Evolutionary conservation across 768 basidiomycete genomes (phyloP).

Genomic region (Amanita thiersii): DNA sequence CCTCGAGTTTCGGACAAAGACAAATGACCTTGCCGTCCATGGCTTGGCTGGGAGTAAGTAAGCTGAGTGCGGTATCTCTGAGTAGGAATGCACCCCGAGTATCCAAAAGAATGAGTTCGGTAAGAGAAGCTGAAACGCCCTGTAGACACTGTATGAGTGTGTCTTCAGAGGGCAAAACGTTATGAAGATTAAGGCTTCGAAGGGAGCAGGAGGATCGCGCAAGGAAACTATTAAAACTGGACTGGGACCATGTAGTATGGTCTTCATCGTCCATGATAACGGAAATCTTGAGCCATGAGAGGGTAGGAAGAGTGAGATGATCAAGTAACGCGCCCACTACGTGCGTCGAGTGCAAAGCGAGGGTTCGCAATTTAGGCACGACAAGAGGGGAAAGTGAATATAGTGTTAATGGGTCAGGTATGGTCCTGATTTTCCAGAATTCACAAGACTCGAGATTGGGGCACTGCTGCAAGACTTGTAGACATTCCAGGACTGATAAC

Average conservation of each 20-base stretch:
- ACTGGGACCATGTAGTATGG: slow-evolving; percentile 10
- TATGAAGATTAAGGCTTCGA: slow-evolving; percentile 8
- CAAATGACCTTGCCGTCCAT: slow-evolving; percentile 1
- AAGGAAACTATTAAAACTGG: slow-evolving; percentile 10
- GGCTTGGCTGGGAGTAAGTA: slow-evolving; percentile 9
- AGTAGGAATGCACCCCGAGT: slow-evolving; percentile 8
- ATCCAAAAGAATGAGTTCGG: slow-evolving; percentile 9
- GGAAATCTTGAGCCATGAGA: slow-evolving; percentile 10
- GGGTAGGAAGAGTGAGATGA: slow-evolving; percentile 10
- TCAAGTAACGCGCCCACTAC: slow-evolving; percentile 4
- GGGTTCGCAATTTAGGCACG: not conserved
- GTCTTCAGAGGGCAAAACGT: slow-evolving; percentile 11
- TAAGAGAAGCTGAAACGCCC: slow-evolving; percentile 10
- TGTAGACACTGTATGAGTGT: slow-evolving; percentile 14
- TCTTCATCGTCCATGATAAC: slow-evolving; percentile 7
- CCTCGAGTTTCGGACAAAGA: slow-evolving; percentile 13
- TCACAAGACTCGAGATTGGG: slow-evolving; percentile 9
- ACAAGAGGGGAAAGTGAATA: not conserved
- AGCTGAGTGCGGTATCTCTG: slow-evolving; percentile 8
- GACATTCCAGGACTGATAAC: slow-evolving; percentile 8
- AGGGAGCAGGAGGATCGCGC: slow-evolving; percentile 11
- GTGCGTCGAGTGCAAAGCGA: slow-evolving; percentile 5
- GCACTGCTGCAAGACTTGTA: slow-evolving; percentile 8
- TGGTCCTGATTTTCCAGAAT: slow-evolving; percentile 6
- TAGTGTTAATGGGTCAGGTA: not conserved